Evolutionary conservation across 371 early-diverging fungal species (phyloP), one percentile per base, ranked within the genome.

Genomic region (Rhizopus arrhizus): DNA sequence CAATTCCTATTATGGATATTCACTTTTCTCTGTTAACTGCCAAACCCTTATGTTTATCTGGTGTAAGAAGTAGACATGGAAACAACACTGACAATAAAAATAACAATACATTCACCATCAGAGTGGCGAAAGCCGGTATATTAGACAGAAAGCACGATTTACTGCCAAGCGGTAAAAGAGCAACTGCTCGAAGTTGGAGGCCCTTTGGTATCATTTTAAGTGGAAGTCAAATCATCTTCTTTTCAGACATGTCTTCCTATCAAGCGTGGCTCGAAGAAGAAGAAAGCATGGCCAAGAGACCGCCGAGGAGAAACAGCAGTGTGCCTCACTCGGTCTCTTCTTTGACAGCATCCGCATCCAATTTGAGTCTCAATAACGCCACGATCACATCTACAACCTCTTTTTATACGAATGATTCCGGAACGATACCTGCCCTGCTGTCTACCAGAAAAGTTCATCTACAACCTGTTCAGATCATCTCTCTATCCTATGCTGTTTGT

Each of bases 151-250:
- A 92, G 69, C 83, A 88, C 56, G 92, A 92, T 53, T 61, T 85
- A 38, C 53, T 72, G 13, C 88, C 86, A 35, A 75, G 84, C 31
- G 89, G 89, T n/a, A 85, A 83, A 54, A 87, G 85, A 45, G 84
- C 89, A 9, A 80, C 83, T 2, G 77, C 85, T 38, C 82, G 92
- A 7, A 81, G 86, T 31, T 92, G 92, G 92, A 79, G 88, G 70
- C 82, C 86, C 5, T 81, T 88, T 48, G 89, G 91, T 55, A 81
- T 90, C 45, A 86, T 91, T 12, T 66, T 92, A 41, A 87, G 88
- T 62, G 91, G 92, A 29, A 89, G 87, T 42, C 90, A 91, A 54
- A 74, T 92, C 55, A 81, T 91, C 48, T 84, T 92, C 48, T 91
- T 92, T 67, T 75, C 80, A 3, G 87, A 87, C 46, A 51, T 80